A percentile compares a stretch with the other conserved stretches of the same genome.
Evolutionary conservation across 768 basidiomycete genomes (phyloP).

Genomic region (Fomitopsis serialis): DNA sequence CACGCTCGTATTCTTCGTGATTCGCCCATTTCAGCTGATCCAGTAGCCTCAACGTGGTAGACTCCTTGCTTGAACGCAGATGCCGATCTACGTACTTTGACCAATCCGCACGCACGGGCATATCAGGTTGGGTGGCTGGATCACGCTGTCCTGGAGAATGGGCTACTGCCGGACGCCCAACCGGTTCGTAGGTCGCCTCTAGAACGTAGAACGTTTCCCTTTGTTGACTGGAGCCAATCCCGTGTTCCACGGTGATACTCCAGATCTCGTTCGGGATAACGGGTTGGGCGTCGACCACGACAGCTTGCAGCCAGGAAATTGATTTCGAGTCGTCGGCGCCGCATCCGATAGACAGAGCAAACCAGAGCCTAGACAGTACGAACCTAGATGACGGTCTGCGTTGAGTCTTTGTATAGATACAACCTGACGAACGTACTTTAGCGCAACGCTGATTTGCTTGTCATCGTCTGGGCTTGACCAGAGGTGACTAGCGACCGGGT

Average conservation of each 20-base stretch:
- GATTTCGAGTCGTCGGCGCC: constrained; percentile 22
- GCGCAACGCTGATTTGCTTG: constrained; percentile 49
- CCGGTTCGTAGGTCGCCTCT: constrained; percentile 69
- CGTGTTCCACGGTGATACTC: constrained; percentile 35
- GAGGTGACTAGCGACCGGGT: constrained; percentile 37
- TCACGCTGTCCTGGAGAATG: not conserved
- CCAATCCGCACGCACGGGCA: constrained; percentile 56
- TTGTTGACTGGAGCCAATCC: constrained; percentile 11
- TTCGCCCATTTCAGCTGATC: constrained; percentile 58
- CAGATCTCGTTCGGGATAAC: constrained; percentile 56
- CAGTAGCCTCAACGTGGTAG: constrained; percentile 20
- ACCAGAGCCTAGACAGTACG: constrained; percentile 58
- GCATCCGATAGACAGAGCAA: constrained; percentile 47
- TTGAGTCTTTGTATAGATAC: not conserved
- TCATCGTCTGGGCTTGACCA: constrained; percentile 59
- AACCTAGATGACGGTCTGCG: constrained; percentile 38
- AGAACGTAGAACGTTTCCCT: constrained; percentile 48
- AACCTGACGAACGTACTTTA: constrained; percentile 38
- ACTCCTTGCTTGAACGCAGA: not conserved
- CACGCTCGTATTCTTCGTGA: constrained; percentile 62
- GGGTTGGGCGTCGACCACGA: constrained; percentile 45
- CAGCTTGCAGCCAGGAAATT: constrained; percentile 28
- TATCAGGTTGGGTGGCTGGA: too few species aligned
- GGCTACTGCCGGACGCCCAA: constrained; percentile 34
- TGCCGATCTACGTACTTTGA: constrained; percentile 43